Evolutionary conservation across 441 rosid species (phyloP).

Genomic region (Erodium texanum): DNA sequence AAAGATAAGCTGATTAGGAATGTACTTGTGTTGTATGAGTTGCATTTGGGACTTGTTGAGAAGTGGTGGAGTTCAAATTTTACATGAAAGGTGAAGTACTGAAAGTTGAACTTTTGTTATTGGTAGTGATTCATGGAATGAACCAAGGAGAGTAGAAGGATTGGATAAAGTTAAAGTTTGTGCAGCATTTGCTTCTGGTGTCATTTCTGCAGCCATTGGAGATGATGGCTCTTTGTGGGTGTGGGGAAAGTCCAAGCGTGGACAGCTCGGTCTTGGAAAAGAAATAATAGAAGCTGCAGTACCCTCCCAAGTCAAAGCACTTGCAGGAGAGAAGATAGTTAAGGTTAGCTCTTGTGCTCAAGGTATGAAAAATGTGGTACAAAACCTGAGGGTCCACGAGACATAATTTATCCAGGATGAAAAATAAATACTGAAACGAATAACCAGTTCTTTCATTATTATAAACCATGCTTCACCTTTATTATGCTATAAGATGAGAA

Average conservation of each 20-base stretch:
- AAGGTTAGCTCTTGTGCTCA: slow-evolving; percentile 47
- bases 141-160: slow-evolving; percentile 62
- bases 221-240: slow-evolving; percentile 84
- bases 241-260: slow-evolving; percentile 94
- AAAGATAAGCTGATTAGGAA: neutral
- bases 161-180: slow-evolving; percentile 43
- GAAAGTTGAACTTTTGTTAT: slow-evolving; percentile 7
- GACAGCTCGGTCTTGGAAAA: slow-evolving; percentile 90
- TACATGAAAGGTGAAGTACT: neutral
- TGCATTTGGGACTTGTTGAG: neutral
- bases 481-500: no score
- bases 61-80: neutral
- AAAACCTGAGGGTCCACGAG: no score
- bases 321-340: slow-evolving; percentile 51
- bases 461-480: no score
- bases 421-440: neutral
- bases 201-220: slow-evolving; percentile 65
- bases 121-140: slow-evolving; percentile 43
- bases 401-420: neutral
- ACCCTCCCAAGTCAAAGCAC: slow-evolving; percentile 58
- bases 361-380: slow-evolving; percentile 3
- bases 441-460: slow-evolving; percentile 7
- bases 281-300: slow-evolving; percentile 42
- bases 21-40: neutral
- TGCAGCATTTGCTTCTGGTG: slow-evolving; percentile 80